Evolutionary conservation across 257 asterid species (phyloP).

Genomic region (Solanum ahanhuiri): DNA sequence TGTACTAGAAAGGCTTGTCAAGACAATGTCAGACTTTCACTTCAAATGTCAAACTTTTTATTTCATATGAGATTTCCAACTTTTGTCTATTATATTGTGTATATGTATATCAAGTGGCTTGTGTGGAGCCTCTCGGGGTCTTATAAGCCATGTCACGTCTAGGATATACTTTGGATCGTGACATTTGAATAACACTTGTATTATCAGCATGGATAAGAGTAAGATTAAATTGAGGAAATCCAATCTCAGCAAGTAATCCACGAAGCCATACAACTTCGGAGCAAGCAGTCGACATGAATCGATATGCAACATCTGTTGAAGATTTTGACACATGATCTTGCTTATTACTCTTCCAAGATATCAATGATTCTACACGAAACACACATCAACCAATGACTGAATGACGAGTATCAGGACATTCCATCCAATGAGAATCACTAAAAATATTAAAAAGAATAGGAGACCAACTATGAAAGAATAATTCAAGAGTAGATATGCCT

Average conservation of each 20-base stretch:
- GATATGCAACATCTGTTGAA: neutral
- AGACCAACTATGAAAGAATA: neutral
- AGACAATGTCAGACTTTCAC: neutral
- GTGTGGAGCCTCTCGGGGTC: neutral
- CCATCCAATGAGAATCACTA: neutral
- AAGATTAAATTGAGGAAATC: neutral
- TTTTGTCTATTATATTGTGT: neutral
- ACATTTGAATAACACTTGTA: neutral
- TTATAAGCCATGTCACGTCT: too few species aligned
- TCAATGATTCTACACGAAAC: neutral
- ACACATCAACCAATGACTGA: neutral
- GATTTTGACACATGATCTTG: neutral
- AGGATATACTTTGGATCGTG: too few species aligned
- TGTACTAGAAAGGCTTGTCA: neutral
- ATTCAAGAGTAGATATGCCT: neutral
- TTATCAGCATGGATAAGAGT: neutral
- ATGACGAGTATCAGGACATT: neutral
- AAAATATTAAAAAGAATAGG: neutral
- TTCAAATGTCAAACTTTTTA: neutral
- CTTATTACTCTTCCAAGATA: neutral
- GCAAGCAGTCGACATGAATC: neutral
- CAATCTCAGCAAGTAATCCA: neutral
- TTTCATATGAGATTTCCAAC: neutral
- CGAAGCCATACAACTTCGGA: neutral
- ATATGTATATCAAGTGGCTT: neutral